Base-by-base conservation (phyloP, 257 asterid species). In the Jacaranda mimosifolia region DNA sequence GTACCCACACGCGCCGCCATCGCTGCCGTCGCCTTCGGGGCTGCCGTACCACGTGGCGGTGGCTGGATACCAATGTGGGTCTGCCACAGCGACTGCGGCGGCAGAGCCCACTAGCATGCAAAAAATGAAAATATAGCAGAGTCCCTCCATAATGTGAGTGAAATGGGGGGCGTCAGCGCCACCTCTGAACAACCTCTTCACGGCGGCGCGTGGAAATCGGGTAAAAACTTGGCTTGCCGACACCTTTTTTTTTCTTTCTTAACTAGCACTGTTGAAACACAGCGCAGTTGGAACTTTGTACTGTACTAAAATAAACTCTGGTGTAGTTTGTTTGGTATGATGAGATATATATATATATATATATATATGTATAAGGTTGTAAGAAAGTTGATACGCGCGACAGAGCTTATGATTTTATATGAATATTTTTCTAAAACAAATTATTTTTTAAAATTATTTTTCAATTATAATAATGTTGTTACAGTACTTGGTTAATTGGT, bases 1-100 rank as follows among this genome's bases (percentile, higher is more conserved):
- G 85, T 93, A 93, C 26, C 98, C 98, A 71, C 99, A 95, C 49
- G 99, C 98, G 82, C 98, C 99, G 4, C 98, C 99, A 68, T 80
- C 79, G 77, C 99, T 95, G n/a, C 99, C 99, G 85, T 95, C 99
- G 7, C 99, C 99, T 38, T 93, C 93, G 21, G 99, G 94, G 81
- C 89, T 88, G n/a, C 99, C 99, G 85, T 95, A 95, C 99, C 99
- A 95, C 21, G 99, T 95, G 12, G 99, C 99, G 56, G 99, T 86
- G 65, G 99, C 99, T 1, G 89, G 89, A 7, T 53, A 42, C 99
- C 99, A 95, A 79, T 82, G 88, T 45, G 49, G 73, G 91, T 84
- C 88, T 6, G 56, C 73, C 39, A 59, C 79, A 5, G 43, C 70
- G 67, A 74, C 69, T 43, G 59, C 59, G 69, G 83, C 71, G 81